Evolutionary conservation across 2,329 filamentous ascomycete species (phyloP), one percentile per base, ranked within the genome.

Genomic region (Claviceps paspali): DNA sequence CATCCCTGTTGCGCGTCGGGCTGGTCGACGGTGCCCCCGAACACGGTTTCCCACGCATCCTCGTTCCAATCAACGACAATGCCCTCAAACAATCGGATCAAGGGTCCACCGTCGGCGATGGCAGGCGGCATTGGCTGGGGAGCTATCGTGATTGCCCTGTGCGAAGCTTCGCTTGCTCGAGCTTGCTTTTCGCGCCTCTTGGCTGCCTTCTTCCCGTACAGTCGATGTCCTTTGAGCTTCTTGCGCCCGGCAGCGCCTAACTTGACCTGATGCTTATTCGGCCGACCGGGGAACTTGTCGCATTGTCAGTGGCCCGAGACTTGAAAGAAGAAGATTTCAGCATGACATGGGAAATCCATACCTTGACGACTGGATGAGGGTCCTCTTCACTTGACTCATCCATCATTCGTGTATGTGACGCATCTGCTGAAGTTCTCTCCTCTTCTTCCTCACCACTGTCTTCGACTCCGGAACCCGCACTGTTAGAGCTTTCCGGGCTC

Each of bases 61-160:
- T 75, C 63, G 30, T 66, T 73, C 87, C 88, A 98, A 48, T 96
- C 87, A 9, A 95, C 71, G 5, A 96, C 66, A 33, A 98, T 76
- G 18, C 75, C 83, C 56, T 98, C 91, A 35, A 82, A 80, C 19
- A 88, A 70, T 26, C 82, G 75, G 45, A 96, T 70, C 29, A 93
- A 62, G 0, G 80, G 75, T 3, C 73, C 73, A 12, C 70, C 66
- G 44, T 63, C 60, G 8, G 58, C 54, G 21, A 60, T 51, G 19
- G 58, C 57, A 6, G 57, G 55, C 15, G 59, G 57, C 38, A 52
- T 54, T 5, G 56, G 57, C 41, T 58, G 55, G 18, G 55, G 52
- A 36, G 60, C 50, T 27, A 59, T 47, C 5, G 42, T 33, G 14
- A 47, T 37, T 4, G 45, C 41, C 24, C 56, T 52, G 36, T 59